phyloP scores from a whole-genome alignment of 164 flowering plant genomes.

The Sedum album region DNA sequence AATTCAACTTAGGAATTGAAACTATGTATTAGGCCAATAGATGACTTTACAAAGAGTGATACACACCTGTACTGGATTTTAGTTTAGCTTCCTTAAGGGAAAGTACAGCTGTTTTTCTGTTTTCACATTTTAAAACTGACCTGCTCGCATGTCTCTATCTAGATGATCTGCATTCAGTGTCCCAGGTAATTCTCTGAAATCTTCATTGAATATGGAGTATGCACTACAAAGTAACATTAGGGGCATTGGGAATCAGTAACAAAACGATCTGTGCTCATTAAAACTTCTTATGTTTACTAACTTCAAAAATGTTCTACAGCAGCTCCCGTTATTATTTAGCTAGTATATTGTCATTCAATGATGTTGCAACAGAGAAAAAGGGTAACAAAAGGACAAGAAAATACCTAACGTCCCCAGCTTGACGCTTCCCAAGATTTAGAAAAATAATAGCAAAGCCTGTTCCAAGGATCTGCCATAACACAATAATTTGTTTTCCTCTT shows the following conservation, averaged over 20 bases:
- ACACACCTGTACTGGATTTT: not conserved
- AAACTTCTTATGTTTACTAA: not conserved
- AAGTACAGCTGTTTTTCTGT: not conserved
- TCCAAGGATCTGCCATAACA: constrained; percentile 51
- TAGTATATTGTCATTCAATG: not conserved
- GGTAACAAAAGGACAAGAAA: not conserved
- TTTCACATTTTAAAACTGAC: constrained; percentile 55
- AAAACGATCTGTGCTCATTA: not conserved
- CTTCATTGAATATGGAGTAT: constrained; percentile 91
- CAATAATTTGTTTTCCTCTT: not conserved
- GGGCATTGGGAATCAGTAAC: constrained; percentile 1
- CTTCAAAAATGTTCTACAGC: not conserved
- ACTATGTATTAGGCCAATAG: not conserved
- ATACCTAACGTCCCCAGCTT: constrained; percentile 86
- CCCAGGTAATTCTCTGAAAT: constrained; percentile 91
- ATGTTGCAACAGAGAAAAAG: not conserved
- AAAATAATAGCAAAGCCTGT: constrained; percentile 79
- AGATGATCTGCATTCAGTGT: constrained; percentile 88
- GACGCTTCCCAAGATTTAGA: constrained; percentile 78
- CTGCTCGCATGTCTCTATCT: constrained; percentile 77
- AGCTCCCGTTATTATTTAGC: not conserved
- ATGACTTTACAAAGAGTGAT: not conserved
- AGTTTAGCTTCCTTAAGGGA: not conserved
- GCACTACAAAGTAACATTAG: constrained; percentile 48
- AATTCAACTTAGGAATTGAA: not conserved